Conservation (phyloP, 495 filamentous ascomycete genomes). For the Aspergillus diversus region DNA sequence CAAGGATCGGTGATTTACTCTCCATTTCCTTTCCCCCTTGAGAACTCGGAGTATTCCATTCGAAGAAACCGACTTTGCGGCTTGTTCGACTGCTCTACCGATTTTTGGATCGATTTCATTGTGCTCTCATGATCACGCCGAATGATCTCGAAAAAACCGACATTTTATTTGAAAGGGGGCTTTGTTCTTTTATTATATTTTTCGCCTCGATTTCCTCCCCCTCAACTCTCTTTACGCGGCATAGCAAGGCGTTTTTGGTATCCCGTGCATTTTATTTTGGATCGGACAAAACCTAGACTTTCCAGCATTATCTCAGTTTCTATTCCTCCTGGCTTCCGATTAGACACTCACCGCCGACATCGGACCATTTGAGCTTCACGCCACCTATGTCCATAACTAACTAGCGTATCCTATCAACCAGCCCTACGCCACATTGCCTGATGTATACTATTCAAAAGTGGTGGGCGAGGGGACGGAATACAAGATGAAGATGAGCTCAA, state of each 20-base stretch:
- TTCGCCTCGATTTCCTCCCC: conserved; percentile 14
- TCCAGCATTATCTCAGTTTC: conserved; percentile 17
- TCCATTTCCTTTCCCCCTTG: not conserved
- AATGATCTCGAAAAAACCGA: not conserved
- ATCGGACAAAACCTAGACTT: conserved; percentile 32
- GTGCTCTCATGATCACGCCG: too few species aligned
- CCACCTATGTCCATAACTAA: not conserved
- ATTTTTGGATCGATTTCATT: too few species aligned
- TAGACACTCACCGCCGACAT: conserved; percentile 7
- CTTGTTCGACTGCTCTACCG: too few species aligned
- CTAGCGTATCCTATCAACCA: not conserved
- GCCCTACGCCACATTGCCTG: conserved; percentile 1
- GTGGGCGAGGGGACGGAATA: not conserved
- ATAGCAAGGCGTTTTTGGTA: conserved; percentile 57
- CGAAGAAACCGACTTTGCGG: too few species aligned
- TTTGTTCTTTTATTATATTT: not conserved
- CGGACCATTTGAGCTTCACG: conserved; percentile 1
- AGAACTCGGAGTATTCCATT: not conserved
- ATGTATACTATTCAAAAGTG: conserved; percentile 17
- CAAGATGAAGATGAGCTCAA: not conserved
- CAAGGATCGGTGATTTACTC: conserved; percentile 69
- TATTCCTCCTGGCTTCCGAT: conserved; percentile 13
- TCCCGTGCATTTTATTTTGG: conserved; percentile 38
- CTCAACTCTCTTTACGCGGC: conserved; percentile 33
- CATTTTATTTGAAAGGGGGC: not conserved